Evolutionary conservation across 805 yeast genomes (phyloP), one percentile per base, ranked within the genome.

Genomic region (Candida berthetii): DNA sequence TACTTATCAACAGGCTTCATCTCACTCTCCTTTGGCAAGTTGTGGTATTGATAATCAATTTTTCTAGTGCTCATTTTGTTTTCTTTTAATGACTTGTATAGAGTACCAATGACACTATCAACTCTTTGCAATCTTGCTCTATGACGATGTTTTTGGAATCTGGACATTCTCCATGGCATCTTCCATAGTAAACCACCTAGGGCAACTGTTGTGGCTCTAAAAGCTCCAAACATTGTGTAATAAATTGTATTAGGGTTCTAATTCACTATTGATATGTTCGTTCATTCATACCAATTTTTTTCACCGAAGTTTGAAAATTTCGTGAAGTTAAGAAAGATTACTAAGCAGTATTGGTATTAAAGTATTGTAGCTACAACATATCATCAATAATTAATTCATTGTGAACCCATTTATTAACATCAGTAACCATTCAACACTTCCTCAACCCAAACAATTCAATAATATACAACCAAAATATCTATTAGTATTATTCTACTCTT

Each of bases 1-100:
- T 93, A 93, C 64, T 91, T 91, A 65, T 93, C 95, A 48, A 64
- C 70, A 7, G 96, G 71, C 1, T 64, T 55, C 97, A 91, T 90
- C 46, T 89, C 88, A 28, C 61, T 50, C 55, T 89, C 96, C 54
- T 78, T 83, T 32, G 97, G 96, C 55, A 84, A 73, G 17, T 67
- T 65, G n/a, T 50, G 46, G 55, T 65, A 65, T 40, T 75, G 58
- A 20, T 57, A 46, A 24, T 60, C 61, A 5, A 73, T 50, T 47
- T 60, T 56, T 42, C 61, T 58, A 37, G 66, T 49, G 16, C 53
- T 41, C 47, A 58, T 46, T 14, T 66, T 65, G 34, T 61, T 58
- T 14, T 48, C 45, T 29, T 57, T 55, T 44, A 78, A 60, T 9
- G 79, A 82, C 15, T 71, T 55, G 49, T 74, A 76, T 18, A 89